Conservation (phyloP, 257 asterid species). For the Prunella vulgaris region DNA sequence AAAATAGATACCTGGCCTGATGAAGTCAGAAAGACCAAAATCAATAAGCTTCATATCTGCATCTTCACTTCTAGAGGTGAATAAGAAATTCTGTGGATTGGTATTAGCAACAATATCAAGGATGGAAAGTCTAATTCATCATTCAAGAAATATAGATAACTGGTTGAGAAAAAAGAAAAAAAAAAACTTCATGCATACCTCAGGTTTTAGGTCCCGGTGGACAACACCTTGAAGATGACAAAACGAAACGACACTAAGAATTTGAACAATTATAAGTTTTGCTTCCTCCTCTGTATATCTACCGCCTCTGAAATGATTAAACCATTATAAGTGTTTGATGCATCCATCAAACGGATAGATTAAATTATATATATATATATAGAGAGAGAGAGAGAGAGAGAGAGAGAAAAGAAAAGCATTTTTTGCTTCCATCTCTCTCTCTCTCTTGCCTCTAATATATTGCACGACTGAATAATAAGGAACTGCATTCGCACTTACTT, state of each 20-base stretch:
- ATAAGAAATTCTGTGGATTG: constrained; percentile 72
- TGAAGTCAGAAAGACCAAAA: constrained; percentile 95
- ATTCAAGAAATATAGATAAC: constrained; percentile 1
- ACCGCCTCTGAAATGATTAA: constrained; percentile 73
- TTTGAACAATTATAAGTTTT: constrained; percentile 77
- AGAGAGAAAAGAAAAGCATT: neutral
- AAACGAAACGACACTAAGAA: constrained; percentile 86
- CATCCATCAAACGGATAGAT: constrained; percentile 23
- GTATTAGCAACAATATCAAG: constrained; percentile 20
- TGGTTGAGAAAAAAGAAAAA: constrained; percentile 4
- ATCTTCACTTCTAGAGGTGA: constrained; percentile 82
- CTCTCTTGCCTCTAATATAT: neutral
- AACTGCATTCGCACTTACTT: constrained; percentile 45
- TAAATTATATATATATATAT: no score
- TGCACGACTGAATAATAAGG: neutral
- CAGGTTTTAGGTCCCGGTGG: constrained; percentile 97
- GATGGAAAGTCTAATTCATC: constrained; percentile 11
- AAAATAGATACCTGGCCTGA: constrained; percentile 65
- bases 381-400: no score
- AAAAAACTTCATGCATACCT: constrained; percentile 43
- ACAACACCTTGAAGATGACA: constrained; percentile 99
- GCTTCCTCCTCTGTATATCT: constrained; percentile 94
- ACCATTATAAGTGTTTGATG: constrained; percentile 25
- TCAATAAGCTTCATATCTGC: constrained; percentile 94
- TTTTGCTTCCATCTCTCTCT: neutral